Evolutionary conservation across 192 early-diverging fungal genomes (phyloP).

Genomic region (Backusella psychrophila): DNA sequence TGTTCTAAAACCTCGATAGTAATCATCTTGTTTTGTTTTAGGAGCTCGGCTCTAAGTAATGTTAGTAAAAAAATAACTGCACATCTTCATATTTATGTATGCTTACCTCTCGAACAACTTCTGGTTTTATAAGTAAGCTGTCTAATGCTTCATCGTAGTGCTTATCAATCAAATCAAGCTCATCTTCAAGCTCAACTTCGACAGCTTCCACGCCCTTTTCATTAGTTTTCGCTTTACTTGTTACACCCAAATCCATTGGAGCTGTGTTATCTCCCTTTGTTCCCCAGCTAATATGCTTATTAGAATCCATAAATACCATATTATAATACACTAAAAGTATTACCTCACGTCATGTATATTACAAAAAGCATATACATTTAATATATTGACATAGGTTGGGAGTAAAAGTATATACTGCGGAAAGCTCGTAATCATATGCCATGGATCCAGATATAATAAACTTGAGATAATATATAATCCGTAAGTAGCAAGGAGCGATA

Average conservation of each 20-base stretch:
- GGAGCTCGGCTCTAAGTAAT: constrained; percentile 31
- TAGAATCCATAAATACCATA: background rate
- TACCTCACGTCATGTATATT: constrained; percentile 60
- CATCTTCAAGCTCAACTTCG: constrained; percentile 46
- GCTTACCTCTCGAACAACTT: constrained; percentile 28
- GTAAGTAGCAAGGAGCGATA: constrained; percentile 71
- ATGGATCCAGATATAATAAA: constrained; percentile 70
- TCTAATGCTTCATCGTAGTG: constrained; percentile 43
- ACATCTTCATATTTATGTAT: background rate
- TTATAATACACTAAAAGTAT: background rate
- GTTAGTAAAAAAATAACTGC: background rate
- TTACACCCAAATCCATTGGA: constrained; percentile 47
- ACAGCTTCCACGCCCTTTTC: constrained; percentile 39
- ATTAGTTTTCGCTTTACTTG: constrained; percentile 31
- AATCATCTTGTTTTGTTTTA: constrained; percentile 63
- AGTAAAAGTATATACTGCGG: constrained; percentile 74
- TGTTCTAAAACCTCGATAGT: constrained; percentile 77
- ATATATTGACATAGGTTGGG: constrained; percentile 74
- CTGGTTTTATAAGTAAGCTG: constrained; percentile 33
- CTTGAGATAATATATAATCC: constrained; percentile 72
- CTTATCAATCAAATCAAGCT: constrained; percentile 44
- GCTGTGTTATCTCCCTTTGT: constrained; percentile 77
- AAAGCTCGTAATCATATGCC: constrained; percentile 76
- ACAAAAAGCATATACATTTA: constrained; percentile 61
- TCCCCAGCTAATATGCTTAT: constrained; percentile 63